Percentiles rank a stretch among this genome's conserved stretches.
These are phyloP conservation scores for Russula sp. DNA, from an alignment of 768 basidiomycete species.

Conservation along the genomic window DNA sequence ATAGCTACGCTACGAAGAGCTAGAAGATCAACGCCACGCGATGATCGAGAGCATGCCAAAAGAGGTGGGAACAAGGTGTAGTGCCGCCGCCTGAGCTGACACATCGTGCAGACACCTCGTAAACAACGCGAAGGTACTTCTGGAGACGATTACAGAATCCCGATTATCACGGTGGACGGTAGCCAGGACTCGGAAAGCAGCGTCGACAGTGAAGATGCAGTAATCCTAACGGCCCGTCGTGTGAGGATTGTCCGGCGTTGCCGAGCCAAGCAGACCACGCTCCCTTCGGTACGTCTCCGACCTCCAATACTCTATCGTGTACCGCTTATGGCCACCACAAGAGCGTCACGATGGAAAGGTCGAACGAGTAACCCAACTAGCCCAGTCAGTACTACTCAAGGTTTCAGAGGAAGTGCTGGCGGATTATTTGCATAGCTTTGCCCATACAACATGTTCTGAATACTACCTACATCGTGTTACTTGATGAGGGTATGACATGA, in stretches of 20 bases:
- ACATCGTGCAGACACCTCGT: slow-evolving; percentile 7
- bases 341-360: background rate
- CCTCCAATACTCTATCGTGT: background rate
- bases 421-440: background rate
- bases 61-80: slow-evolving; percentile 6
- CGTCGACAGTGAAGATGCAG: slow-evolving; percentile 9
- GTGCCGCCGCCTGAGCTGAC: slow-evolving; percentile 1
- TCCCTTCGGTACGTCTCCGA: slow-evolving; percentile 1
- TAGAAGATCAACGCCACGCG: slow-evolving; percentile 18
- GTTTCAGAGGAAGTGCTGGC: too few species aligned
- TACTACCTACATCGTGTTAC: background rate
- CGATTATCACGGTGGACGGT: background rate
- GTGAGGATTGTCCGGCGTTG: slow-evolving; percentile 8
- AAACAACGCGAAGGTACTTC: background rate
- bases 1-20: slow-evolving; percentile 1
- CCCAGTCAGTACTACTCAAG: background rate
- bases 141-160: background rate
- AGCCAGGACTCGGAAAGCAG: background rate
- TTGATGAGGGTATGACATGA: background rate
- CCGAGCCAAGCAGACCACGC: slow-evolving; percentile 3
- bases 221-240: slow-evolving; percentile 6
- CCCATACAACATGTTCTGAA: background rate
- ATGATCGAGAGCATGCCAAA: slow-evolving; percentile 15
- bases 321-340: background rate
- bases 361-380: background rate